These are phyloP conservation scores for Nannizzia gypsea DNA, from an alignment of 2,329 filamentous ascomycete genomes.

Conservation along the genomic window DNA sequence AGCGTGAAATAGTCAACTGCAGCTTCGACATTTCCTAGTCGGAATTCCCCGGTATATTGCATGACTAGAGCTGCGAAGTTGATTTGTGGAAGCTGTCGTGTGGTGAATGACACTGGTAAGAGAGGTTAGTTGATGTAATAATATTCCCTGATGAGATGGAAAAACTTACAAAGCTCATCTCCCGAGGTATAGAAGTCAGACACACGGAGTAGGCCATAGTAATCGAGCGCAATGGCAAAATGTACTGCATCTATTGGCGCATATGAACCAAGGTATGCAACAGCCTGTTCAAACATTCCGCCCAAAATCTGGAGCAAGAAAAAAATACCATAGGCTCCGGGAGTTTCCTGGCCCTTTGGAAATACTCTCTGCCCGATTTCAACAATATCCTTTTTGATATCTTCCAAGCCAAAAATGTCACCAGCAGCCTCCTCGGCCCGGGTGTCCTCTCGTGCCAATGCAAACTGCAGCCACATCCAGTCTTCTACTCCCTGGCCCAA, in stretches of 20 bases:
- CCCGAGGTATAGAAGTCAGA: constrained; percentile 65
- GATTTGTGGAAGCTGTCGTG: constrained; percentile 56
- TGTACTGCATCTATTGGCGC: constrained; percentile 90
- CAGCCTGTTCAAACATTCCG: constrained; percentile 87
- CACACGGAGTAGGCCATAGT: constrained; percentile 79
- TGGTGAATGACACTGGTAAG: constrained; percentile 41
- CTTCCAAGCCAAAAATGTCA: constrained; percentile 51
- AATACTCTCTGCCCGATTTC: constrained; percentile 92
- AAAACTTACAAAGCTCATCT: constrained; percentile 51
- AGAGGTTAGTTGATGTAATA: constrained; percentile 11
- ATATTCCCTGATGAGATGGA: background rate
- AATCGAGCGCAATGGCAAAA: constrained; percentile 79
- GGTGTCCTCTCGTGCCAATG: constrained; percentile 49
- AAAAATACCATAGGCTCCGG: constrained; percentile 73
- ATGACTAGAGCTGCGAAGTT: constrained; percentile 91
- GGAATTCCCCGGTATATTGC: constrained; percentile 92
- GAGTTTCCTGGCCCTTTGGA: constrained; percentile 65
- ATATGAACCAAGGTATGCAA: constrained; percentile 83
- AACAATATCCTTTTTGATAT: constrained; percentile 65
- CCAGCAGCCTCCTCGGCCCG: constrained; percentile 50
- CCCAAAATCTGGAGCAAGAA: constrained; percentile 86
- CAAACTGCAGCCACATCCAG: constrained; percentile 57
- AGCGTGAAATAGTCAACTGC: constrained; percentile 88
- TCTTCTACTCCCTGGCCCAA: constrained; percentile 52
- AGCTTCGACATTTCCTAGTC: constrained; percentile 73